Evolutionary conservation across 208 protist genomes (phyloP).

Genomic region (Acanthamoeba rhysodes): DNA sequence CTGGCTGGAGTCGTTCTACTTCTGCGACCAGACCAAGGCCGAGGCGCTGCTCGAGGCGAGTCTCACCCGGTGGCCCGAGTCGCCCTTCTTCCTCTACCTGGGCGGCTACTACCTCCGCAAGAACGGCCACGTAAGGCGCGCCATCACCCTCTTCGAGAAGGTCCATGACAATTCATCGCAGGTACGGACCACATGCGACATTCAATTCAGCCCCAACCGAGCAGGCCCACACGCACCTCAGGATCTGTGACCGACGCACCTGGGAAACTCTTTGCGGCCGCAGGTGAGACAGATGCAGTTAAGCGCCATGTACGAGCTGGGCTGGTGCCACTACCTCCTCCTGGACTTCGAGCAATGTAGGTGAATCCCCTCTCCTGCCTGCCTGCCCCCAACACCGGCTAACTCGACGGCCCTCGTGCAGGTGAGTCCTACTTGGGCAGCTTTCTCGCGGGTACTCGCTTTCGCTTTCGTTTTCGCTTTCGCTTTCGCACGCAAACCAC

Average conservation of each 20-base stretch:
- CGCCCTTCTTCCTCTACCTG: not conserved
- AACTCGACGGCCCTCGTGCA: too few relatives aligned
- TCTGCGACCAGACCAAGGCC: not conserved
- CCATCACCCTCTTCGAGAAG: not conserved
- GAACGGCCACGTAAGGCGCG: not conserved
- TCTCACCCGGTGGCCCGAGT: not conserved
- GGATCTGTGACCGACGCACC: too few relatives aligned
- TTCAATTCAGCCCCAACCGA: too few relatives aligned
- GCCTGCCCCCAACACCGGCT: too few relatives aligned
- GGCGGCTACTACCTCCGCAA: slow-evolving; percentile 1
- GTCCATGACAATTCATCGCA: not conserved
- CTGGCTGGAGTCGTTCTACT: not conserved
- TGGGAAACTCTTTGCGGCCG: too few relatives aligned
- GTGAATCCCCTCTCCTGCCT: too few relatives aligned
- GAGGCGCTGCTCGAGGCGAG: not conserved
- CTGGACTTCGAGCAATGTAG: not conserved
- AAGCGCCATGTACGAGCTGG: not conserved
- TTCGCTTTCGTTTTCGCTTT: not conserved
- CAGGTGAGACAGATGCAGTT: not conserved
- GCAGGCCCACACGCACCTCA: too few relatives aligned
- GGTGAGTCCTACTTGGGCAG: not conserved
- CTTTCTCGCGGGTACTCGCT: not conserved
- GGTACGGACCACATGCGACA: too few relatives aligned
- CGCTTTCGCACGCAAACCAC: too few relatives aligned
- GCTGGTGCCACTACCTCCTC: not conserved